Evolutionary conservation across 768 basidiomycete species (phyloP).

Genomic region (Boletus huronensis): DNA sequence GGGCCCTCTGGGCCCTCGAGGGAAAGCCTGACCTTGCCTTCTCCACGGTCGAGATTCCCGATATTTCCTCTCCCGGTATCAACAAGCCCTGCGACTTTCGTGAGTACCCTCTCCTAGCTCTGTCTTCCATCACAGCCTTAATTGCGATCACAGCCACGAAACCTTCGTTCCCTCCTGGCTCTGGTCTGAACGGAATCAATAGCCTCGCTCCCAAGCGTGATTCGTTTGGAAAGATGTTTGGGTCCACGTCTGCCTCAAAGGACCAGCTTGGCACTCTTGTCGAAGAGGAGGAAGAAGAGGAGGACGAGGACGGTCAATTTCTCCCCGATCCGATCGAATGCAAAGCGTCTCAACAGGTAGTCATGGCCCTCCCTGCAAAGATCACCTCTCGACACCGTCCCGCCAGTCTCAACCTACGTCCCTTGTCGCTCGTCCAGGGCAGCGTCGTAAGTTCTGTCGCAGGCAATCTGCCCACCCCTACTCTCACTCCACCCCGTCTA

Average conservation of each 20-base stretch:
- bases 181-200: slow-evolving; percentile 39
- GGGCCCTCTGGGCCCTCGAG: slow-evolving; percentile 84
- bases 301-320: slow-evolving; percentile 37
- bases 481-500: slow-evolving; percentile 47
- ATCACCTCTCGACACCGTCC: slow-evolving; percentile 56
- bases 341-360: slow-evolving; percentile 23
- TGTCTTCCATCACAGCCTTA: not conserved
- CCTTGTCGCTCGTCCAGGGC: slow-evolving; percentile 65
- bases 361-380: slow-evolving; percentile 34
- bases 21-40: slow-evolving; percentile 72
- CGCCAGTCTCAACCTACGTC: slow-evolving; percentile 63
- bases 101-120: slow-evolving; percentile 37
- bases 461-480: slow-evolving; percentile 50
- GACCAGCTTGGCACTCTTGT: slow-evolving; percentile 76
- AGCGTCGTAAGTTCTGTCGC: slow-evolving; percentile 36
- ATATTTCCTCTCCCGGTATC: slow-evolving; percentile 57
- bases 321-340: slow-evolving; percentile 16
- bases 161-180: slow-evolving; percentile 52
- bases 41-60: slow-evolving; percentile 81
- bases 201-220: slow-evolving; percentile 64
- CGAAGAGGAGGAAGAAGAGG: slow-evolving; percentile 81
- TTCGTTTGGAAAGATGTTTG: slow-evolving; percentile 70
- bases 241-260: slow-evolving; percentile 58
- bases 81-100: slow-evolving; percentile 65
- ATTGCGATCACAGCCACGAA: slow-evolving; percentile 47